Evolutionary conservation across 345 rosid species (phyloP).

Genomic region (Pistacia atlantica): DNA sequence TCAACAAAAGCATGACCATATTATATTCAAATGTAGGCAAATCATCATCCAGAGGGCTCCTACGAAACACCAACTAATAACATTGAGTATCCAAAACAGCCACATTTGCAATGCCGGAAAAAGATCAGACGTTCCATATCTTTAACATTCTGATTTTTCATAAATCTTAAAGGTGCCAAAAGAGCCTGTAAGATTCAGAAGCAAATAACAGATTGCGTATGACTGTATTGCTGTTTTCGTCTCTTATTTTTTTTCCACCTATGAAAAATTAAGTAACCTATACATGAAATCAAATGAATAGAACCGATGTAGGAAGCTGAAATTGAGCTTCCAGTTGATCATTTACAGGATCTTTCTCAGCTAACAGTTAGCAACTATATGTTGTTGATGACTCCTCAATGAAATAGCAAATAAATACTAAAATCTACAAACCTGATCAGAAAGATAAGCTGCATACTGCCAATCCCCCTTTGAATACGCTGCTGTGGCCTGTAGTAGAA

Average conservation of each 20-base stretch:
- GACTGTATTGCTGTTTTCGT: not conserved
- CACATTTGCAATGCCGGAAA: not conserved
- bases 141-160: not conserved
- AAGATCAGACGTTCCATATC: constrained; percentile 1
- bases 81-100: not conserved
- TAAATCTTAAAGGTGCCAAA: not conserved
- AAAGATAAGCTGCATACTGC: constrained; percentile 71
- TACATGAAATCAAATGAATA: not conserved
- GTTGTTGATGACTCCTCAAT: not conserved
- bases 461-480: constrained; percentile 78
- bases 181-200: not conserved
- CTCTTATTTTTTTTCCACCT: not conserved
- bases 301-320: not conserved
- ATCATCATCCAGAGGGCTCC: not conserved
- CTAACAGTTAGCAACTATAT: not conserved
- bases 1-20: not conserved
- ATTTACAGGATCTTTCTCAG: not conserved
- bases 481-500: constrained; percentile 63
- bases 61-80: not conserved
- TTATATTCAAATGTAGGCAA: not conserved
- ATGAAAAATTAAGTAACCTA: not conserved
- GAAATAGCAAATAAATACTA: not conserved
- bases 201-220: not conserved
- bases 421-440: constrained; percentile 61
- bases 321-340: not conserved